phyloP scores from a whole-genome alignment of 202 grass and related monocot species.

The Hordeum pubiflorum region DNA sequence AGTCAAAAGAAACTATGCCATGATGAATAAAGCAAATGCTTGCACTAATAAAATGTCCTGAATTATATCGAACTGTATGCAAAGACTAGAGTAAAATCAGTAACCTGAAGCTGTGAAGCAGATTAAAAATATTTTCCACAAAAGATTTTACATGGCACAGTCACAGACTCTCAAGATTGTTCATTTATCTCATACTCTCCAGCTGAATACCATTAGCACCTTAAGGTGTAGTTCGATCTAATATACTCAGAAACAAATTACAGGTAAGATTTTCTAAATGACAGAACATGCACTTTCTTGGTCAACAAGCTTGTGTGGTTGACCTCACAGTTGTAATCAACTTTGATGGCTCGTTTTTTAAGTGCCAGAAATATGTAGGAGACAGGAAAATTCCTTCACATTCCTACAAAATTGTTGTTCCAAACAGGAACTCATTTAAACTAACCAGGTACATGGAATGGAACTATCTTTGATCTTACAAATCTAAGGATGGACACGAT shows the following conservation, averaged over 20 bases:
- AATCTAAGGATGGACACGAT: not conserved
- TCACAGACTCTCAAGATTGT: not conserved
- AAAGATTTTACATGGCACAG: not conserved
- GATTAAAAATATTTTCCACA: not conserved
- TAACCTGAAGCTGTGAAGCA: not conserved
- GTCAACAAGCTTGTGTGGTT: not conserved
- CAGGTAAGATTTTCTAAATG: not conserved
- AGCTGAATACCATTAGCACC: not conserved
- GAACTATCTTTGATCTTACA: not conserved
- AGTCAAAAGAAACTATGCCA: not conserved
- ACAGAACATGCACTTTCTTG: not conserved
- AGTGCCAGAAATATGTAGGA: not conserved
- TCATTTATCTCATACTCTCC: not conserved
- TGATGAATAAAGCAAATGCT: conserved; percentile 8
- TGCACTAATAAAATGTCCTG: not conserved
- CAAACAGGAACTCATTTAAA: conserved; percentile 13
- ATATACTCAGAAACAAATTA: not conserved
- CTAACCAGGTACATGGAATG: not conserved
- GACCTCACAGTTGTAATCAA: conserved; percentile 3
- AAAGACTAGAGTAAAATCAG: not conserved
- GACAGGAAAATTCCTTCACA: not conserved
- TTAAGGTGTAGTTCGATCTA: not conserved
- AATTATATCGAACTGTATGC: not conserved
- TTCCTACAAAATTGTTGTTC: not conserved
- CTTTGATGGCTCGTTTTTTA: not conserved